Conservation (phyloP, 495 filamentous ascomycete genomes). For the Thermochaetoides thermophila region DNA sequence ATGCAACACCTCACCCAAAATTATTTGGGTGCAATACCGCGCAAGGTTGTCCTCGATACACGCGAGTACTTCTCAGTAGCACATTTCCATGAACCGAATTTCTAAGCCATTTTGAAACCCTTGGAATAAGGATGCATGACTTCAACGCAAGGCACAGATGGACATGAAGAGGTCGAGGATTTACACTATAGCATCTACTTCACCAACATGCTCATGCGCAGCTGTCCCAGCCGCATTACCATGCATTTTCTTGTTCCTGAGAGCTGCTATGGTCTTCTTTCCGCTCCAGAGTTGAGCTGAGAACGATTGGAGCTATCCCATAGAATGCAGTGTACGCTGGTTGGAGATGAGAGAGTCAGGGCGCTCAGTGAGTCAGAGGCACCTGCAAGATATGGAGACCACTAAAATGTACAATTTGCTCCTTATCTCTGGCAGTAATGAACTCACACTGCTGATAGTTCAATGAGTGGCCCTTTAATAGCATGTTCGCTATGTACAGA, state of each 20-base stretch:
- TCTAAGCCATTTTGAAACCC: slow-evolving; percentile 26
- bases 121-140: slow-evolving; percentile 15
- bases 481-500: too few species aligned
- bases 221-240: slow-evolving; percentile 32
- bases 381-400: too few species aligned
- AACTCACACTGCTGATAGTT: too few species aligned
- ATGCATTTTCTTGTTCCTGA: slow-evolving; percentile 21
- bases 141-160: background rate
- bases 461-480: too few species aligned
- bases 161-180: slow-evolving; percentile 7
- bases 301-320: slow-evolving; percentile 13
- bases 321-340: too few species aligned
- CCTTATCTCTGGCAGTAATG: too few species aligned
- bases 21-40: slow-evolving; percentile 27
- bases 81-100: slow-evolving; percentile 35
- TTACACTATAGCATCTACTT: slow-evolving; percentile 36
- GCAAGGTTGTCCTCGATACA: slow-evolving; percentile 33
- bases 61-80: slow-evolving; percentile 27
- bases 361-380: too few species aligned
- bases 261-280: slow-evolving; percentile 16
- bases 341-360: too few species aligned
- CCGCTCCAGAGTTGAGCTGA: too few species aligned
- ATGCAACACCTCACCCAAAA: slow-evolving; percentile 31
- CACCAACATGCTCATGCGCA: slow-evolving; percentile 34
- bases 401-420: too few species aligned